A percentile compares a stretch with the other conserved stretches of the same genome.
Evolutionary conservation across 768 basidiomycete species (phyloP).

Genomic region (Suillus variegatus): DNA sequence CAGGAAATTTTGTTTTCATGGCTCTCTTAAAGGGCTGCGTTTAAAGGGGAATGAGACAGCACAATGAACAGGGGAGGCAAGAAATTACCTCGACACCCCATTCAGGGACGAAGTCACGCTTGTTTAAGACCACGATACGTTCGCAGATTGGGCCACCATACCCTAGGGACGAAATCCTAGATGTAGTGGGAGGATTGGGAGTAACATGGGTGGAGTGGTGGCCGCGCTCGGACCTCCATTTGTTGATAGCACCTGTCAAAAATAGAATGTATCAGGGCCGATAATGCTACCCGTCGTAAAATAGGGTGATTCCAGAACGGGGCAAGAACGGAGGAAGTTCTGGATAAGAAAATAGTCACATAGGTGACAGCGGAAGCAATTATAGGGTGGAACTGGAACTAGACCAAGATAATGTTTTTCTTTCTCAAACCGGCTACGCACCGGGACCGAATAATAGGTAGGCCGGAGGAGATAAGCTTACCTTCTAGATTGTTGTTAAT

Average conservation of each 20-base stretch:
- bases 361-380: not conserved
- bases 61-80: constrained; percentile 12
- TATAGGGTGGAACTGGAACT: not conserved
- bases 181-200: constrained; percentile 38
- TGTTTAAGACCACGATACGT: constrained; percentile 89
- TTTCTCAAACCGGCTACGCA: constrained; percentile 1
- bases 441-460: constrained; percentile 24
- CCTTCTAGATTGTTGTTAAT: constrained; percentile 91
- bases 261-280: constrained; percentile 21
- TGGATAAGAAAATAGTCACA: not conserved
- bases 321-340: constrained; percentile 11
- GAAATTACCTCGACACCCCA: constrained; percentile 80
- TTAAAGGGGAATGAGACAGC: constrained; percentile 11
- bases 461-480: constrained; percentile 39
- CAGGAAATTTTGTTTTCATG: constrained; percentile 70
- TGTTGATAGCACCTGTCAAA: constrained; percentile 56
- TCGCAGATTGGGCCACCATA: constrained; percentile 55
- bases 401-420: not conserved
- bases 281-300: constrained; percentile 12
- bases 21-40: constrained; percentile 71
- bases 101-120: constrained; percentile 86
- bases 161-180: constrained; percentile 12
- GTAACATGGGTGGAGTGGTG: constrained; percentile 46
- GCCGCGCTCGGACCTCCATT: constrained; percentile 72
- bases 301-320: constrained; percentile 15